Evolutionary conservation across 2,329 filamentous ascomycete species (phyloP).

Genomic region (Colletotrichum sp.): DNA sequence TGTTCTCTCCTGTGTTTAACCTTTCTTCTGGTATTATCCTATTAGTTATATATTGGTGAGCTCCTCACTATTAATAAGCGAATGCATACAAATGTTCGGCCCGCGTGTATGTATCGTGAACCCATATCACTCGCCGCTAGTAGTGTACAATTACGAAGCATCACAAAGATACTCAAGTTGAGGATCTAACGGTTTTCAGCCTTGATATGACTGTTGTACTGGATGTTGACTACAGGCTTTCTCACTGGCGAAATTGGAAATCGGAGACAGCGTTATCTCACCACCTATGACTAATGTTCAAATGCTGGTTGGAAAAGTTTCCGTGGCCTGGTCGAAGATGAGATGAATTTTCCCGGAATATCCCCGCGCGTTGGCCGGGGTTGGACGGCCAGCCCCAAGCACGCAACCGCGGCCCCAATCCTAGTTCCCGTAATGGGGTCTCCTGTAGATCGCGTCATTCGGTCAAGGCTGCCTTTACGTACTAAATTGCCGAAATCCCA

Average conservation of each 20-base stretch:
- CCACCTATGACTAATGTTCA: not conserved
- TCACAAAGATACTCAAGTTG: not conserved
- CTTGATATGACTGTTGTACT: not conserved
- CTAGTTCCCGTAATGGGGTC: not conserved
- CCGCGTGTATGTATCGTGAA: not conserved
- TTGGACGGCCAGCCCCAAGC: not conserved
- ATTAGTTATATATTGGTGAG: not conserved
- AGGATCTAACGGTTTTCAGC: not conserved
- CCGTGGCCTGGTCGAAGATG: no score
- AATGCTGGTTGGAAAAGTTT: not conserved
- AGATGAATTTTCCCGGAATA: not conserved
- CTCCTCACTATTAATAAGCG: not conserved
- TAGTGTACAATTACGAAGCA: not conserved
- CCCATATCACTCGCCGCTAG: not conserved
- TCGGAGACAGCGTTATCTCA: not conserved
- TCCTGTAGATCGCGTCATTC: not conserved
- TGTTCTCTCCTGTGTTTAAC: not conserved
- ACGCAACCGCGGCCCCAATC: not conserved
- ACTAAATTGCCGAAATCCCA: not conserved
- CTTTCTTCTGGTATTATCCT: not conserved
- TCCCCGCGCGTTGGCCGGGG: not conserved
- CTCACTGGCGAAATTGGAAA: not conserved
- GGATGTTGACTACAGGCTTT: not conserved
- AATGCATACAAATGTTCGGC: not conserved
- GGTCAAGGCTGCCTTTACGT: not conserved